Conservation (phyloP, 2,329 filamentous ascomycete species). For the Fusarium caatingaense region DNA sequence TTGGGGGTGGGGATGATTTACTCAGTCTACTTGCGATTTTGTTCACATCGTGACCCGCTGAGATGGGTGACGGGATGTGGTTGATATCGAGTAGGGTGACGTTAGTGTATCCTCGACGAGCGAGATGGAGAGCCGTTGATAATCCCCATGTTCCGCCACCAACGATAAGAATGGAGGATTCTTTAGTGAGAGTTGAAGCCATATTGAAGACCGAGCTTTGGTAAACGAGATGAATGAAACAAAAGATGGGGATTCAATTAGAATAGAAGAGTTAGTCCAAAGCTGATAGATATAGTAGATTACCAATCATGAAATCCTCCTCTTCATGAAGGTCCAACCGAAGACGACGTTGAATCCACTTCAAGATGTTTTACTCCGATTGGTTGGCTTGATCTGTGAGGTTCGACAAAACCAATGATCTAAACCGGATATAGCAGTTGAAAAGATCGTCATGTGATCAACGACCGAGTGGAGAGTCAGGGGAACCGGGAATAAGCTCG, state of each 20-base stretch:
- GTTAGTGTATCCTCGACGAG: constrained; percentile 25
- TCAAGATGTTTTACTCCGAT: neutral
- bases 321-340: constrained; percentile 33
- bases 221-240: fast-evolving
- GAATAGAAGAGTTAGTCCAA: neutral
- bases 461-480: constrained; percentile 8
- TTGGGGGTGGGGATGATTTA: neutral
- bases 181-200: constrained; percentile 18
- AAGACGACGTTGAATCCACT: neutral
- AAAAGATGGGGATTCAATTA: neutral
- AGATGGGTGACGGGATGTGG: constrained; percentile 27
- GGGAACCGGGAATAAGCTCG: constrained; percentile 17
- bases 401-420: neutral
- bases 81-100: constrained; percentile 29
- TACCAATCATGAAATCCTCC: neutral
- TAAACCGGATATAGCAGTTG: neutral
- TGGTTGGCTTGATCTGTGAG: neutral
- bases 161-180: constrained; percentile 31
- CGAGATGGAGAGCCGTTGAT: constrained; percentile 33
- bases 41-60: constrained; percentile 33
- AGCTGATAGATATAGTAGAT: constrained; percentile 8
- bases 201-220: neutral
- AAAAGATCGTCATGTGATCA: constrained; percentile 20
- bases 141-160: constrained; percentile 39
- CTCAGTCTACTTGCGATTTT: constrained; percentile 25